Base-by-base conservation (phyloP, 1,284 basidiomycete species). In the Puccinia polysora region DNA sequence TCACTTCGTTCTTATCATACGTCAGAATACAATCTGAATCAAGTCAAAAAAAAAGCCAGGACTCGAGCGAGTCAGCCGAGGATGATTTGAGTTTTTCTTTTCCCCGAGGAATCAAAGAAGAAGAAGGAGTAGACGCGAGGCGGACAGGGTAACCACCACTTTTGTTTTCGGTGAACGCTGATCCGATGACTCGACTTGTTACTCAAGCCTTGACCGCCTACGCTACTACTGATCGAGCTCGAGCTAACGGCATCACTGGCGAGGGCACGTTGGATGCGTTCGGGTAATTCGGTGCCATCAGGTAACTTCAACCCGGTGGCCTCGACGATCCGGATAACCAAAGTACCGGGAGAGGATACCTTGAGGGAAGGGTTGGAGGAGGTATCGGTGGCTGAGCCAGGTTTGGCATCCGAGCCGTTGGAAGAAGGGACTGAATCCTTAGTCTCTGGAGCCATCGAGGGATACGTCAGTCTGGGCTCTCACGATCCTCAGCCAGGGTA, bases 281-380 rank as follows among this genome's bases (percentile, higher is more conserved):
- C 80, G 0, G 91, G 91, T 12, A 90, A 78, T 0, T 83, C 83
- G 25, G 87, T 83, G 55, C 86, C 87, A 5, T 84, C 75, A 3
- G 91, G 89, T 18, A 92, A 79, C 10, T 83, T 80, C 55, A 94
- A 83, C 23, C 85, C 86, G 77, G 90, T 87, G 1, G 90, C 90
- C 81, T 89, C 87, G 25, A 91, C 82, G 65, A 94, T 90, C 60
- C 89, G 86, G 75, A 94, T 91, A 34, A 89, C 86, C 71, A 92
- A 83, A 64, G 91, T 81, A 73, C 90, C 89, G 58, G 87, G 87
- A 58, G 87, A 85, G 28, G 84, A 83, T 63, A 83, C 80, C 62
- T 63, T 63, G 36, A 63, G 40, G 7, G 34, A 7, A n/a, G 30
- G 4, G 1, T 30, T 32, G 85, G 85, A 14, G 76, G 36, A 53